These are phyloP conservation scores for Barnettozyma populi DNA, from an alignment of 805 yeast species.

Conservation along the genomic window DNA sequence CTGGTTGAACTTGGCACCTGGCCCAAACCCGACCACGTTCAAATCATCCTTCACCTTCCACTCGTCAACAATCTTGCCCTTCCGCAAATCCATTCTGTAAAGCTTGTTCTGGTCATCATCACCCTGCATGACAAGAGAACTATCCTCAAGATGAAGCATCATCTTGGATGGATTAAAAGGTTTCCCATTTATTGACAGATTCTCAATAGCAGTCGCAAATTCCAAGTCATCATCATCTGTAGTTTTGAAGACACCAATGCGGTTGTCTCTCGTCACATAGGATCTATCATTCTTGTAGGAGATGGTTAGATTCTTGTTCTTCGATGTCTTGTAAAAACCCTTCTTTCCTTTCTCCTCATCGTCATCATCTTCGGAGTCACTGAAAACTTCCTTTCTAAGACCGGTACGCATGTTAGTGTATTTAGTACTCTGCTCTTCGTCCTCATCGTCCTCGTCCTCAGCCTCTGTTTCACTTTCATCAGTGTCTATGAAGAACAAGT, in stretches of 20 bases:
- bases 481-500: constrained; percentile 13
- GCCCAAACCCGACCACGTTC: constrained; percentile 56
- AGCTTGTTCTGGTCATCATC: constrained; percentile 40
- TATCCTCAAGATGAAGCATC: constrained; percentile 76
- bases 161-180: constrained; percentile 52
- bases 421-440: constrained; percentile 26
- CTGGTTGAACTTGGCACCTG: constrained; percentile 70
- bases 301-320: constrained; percentile 63
- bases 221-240: constrained; percentile 46
- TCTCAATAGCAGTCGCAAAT: constrained; percentile 63
- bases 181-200: constrained; percentile 48
- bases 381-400: constrained; percentile 15
- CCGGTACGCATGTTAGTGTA: constrained; percentile 20
- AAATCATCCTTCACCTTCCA: constrained; percentile 54
- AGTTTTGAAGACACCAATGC: constrained; percentile 73
- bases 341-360: constrained; percentile 29
- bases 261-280: constrained; percentile 73
- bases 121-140: constrained; percentile 60
- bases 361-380: constrained; percentile 35
- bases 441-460: constrained; percentile 30
- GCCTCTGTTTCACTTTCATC: constrained; percentile 28
- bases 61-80: constrained; percentile 82
- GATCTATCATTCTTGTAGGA: constrained; percentile 69
- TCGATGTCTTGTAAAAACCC: constrained; percentile 28
- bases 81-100: constrained; percentile 71